phyloP scores from a whole-genome alignment of 2,329 filamentous ascomycete species.

The Albophoma yamanashiensis region DNA sequence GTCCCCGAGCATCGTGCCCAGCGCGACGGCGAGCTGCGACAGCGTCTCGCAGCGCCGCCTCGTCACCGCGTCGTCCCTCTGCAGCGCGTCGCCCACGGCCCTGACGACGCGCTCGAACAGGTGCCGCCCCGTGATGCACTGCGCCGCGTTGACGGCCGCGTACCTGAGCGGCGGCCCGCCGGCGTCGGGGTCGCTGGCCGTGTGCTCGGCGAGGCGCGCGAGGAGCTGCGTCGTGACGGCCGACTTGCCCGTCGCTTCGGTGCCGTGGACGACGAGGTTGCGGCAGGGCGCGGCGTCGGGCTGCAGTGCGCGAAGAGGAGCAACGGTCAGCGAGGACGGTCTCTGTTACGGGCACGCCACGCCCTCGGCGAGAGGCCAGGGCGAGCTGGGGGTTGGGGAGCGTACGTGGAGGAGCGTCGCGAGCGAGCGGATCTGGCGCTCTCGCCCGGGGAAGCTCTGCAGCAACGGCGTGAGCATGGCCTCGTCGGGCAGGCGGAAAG shows the following conservation, averaged over 20 bases:
- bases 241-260: slow-evolving; percentile 80
- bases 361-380: no score
- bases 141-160: slow-evolving; percentile 55
- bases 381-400: neutral
- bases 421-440: slow-evolving; percentile 47
- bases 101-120: slow-evolving; percentile 61
- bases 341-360: neutral
- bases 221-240: slow-evolving; percentile 48
- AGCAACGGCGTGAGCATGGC: slow-evolving; percentile 32
- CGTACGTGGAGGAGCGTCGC: slow-evolving; percentile 42
- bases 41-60: slow-evolving; percentile 62
- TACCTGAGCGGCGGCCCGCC: slow-evolving; percentile 39
- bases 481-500: slow-evolving; percentile 44
- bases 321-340: neutral
- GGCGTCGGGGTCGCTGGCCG: slow-evolving; percentile 5
- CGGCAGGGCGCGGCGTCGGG: slow-evolving; percentile 57
- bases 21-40: slow-evolving; percentile 62
- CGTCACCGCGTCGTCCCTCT: slow-evolving; percentile 20
- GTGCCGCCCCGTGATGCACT: slow-evolving; percentile 71
- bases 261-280: slow-evolving; percentile 71
- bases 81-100: slow-evolving; percentile 43
- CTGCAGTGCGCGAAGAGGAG: slow-evolving; percentile 22
- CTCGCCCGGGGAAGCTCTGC: slow-evolving; percentile 44
- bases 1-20: slow-evolving; percentile 52
- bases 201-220: slow-evolving; percentile 10